These are phyloP conservation scores for Penstemon davidsonii DNA, from an alignment of 257 asterid species.

Conservation along the genomic window DNA sequence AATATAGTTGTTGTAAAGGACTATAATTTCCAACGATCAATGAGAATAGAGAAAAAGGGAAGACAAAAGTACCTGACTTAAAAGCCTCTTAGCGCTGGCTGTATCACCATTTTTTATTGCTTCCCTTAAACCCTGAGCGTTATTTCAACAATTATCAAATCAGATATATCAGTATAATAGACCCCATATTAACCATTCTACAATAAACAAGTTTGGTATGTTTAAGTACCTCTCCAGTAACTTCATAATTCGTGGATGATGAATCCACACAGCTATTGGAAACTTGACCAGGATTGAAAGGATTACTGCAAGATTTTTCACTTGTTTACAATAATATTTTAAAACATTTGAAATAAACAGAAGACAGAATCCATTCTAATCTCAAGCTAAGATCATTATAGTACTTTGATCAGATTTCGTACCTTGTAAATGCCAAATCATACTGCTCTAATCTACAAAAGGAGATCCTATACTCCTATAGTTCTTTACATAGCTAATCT, in stretches of 20 bases:
- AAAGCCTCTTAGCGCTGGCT: conserved; percentile 71
- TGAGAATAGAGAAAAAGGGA: conserved; percentile 27
- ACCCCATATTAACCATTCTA: conserved; percentile 3
- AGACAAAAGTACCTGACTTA: conserved; percentile 67
- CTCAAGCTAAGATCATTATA: too few species aligned
- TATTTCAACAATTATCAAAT: conserved; percentile 30
- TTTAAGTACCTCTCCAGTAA: conserved; percentile 82
- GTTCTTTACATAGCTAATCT: conserved; percentile 7
- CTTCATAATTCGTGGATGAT: conserved; percentile 58
- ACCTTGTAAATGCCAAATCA: background rate
- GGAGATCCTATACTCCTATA: background rate
- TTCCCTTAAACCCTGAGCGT: conserved; percentile 78
- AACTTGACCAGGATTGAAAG: conserved; percentile 75
- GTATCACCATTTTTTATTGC: conserved; percentile 96
- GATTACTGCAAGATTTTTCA: conserved; percentile 60
- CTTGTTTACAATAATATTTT: conserved; percentile 23
- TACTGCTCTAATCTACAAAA: background rate
- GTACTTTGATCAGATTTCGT: background rate
- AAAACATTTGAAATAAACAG: conserved; percentile 1
- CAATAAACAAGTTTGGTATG: conserved; percentile 13
- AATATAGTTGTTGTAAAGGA: conserved; percentile 18
- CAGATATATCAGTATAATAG: conserved; percentile 10
- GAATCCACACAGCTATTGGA: conserved; percentile 44
- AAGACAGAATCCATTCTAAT: conserved; percentile 9
- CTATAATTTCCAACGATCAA: conserved; percentile 14